Base-by-base conservation (phyloP, 352 stramenopile species). In the Pilasporangium apinafurcum region DNA sequence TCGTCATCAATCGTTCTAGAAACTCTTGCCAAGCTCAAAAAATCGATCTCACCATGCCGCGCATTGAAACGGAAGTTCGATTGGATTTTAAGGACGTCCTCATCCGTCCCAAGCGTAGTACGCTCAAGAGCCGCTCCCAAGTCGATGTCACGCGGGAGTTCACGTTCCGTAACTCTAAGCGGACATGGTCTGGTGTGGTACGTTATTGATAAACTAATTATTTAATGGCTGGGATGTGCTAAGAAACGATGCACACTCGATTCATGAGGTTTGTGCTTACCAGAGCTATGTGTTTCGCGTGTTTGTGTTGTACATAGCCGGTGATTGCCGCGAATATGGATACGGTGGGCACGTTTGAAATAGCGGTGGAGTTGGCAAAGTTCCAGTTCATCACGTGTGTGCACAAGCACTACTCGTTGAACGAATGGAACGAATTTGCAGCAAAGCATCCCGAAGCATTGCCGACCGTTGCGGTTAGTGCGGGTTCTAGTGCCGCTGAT, bases 31-130 rank as follows among this genome's bases (percentile, higher is more conserved):
- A 52, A 31, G 38, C n/a, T n/a, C n/a, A n/a, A n/a, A n/a, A n/a
- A n/a, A n/a, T n/a, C n/a, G n/a, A n/a, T n/a, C n/a, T 30, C 29
- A 45, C 16, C 18, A 96, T 96, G 83, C 74, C 85, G 53, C 79
- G 86, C 43, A 85, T 97, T 46, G 88, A 97, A 64, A 83, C 72
- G 4, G 88, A 96, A 38, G 52, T 95, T 35, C 92, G 92, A 32
- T 68, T 97, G 34, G 88, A 96, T 62, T 97, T 96, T 59, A 96
- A 96, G 64, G 88, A 97, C 54, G 88, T 97, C 45, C 74, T 97
- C 14, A 96, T 97, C 63, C 80, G 87, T n/a, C 88, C 88, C 37
- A 96, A 96, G 76, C 83, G 88, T 30, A 92, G 70, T 45, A 96
- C 84, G 32, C 66, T 97, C 33, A 94, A 92, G 62, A 93, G 74